These are phyloP conservation scores for Trichoderma simmonsii DNA, from an alignment of 2,329 filamentous ascomycete genomes.

Conservation along the genomic window DNA sequence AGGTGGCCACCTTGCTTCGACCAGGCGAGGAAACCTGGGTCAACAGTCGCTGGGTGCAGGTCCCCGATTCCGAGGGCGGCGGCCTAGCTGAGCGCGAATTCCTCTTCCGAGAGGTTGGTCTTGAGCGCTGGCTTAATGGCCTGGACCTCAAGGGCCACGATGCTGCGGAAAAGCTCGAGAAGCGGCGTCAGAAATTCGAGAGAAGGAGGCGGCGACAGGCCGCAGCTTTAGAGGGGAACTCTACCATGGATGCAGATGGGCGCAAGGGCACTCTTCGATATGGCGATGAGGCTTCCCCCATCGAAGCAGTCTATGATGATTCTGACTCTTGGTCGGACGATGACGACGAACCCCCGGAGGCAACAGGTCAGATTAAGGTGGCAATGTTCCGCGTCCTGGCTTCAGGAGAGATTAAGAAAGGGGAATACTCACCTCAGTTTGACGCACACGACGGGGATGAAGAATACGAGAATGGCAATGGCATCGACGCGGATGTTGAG, in stretches of 20 bases:
- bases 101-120: slow-evolving; percentile 90
- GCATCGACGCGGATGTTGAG: slow-evolving; percentile 79
- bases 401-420: slow-evolving; percentile 94
- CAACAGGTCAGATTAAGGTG: slow-evolving; percentile 96
- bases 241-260: slow-evolving; percentile 35
- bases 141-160: slow-evolving; percentile 93
- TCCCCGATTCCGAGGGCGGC: slow-evolving; percentile 85
- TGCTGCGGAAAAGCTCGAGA: slow-evolving; percentile 84
- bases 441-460: slow-evolving; percentile 96
- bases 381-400: slow-evolving; percentile 93
- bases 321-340: slow-evolving; percentile 75
- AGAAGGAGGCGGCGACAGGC: slow-evolving; percentile 64
- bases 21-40: slow-evolving; percentile 99
- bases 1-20: slow-evolving; percentile 88
- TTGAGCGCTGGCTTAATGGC: slow-evolving; percentile 95
- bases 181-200: slow-evolving; percentile 76
- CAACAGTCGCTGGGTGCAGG: slow-evolving; percentile 95
- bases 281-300: slow-evolving; percentile 70
- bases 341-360: slow-evolving; percentile 87
- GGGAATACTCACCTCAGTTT: slow-evolving; percentile 96
- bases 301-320: slow-evolving; percentile 66
- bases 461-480: slow-evolving; percentile 52
- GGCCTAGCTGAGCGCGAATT: slow-evolving; percentile 96
- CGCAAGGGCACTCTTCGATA: slow-evolving; percentile 68
- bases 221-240: slow-evolving; percentile 37